A percentile compares a stretch with the other conserved stretches of the same genome.
Conservation (phyloP, 768 basidiomycete species). For the Lepiota venenata region DNA sequence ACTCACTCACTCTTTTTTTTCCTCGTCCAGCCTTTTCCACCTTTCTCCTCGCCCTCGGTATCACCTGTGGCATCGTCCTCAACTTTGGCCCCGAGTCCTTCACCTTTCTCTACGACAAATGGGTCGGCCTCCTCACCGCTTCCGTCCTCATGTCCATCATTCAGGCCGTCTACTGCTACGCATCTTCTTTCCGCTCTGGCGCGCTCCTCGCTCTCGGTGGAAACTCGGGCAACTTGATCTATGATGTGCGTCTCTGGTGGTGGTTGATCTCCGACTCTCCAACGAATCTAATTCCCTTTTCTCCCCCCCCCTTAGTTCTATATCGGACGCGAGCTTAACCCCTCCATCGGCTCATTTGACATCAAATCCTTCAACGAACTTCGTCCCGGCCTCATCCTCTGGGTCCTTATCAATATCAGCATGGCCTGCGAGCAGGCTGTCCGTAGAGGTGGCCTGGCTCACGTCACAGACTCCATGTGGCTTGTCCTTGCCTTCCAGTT, state of each 20-base stretch:
- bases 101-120: slow-evolving; percentile 90
- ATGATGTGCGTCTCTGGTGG: slow-evolving; percentile 81
- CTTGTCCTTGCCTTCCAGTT: slow-evolving; percentile 83
- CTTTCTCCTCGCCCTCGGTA: slow-evolving; percentile 74
- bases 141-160: slow-evolving; percentile 72
- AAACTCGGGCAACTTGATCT: slow-evolving; percentile 82
- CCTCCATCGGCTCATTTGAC: slow-evolving; percentile 69
- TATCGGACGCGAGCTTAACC: slow-evolving; percentile 95
- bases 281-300: neutral
- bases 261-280: neutral
- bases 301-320: slow-evolving; percentile 56
- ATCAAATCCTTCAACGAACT: slow-evolving; percentile 79
- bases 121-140: slow-evolving; percentile 85
- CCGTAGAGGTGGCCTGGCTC: slow-evolving; percentile 63
- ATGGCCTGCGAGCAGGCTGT: slow-evolving; percentile 90
- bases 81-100: slow-evolving; percentile 76
- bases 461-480: slow-evolving; percentile 88
- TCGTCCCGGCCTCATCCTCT: slow-evolving; percentile 87
- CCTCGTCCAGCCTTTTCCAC: slow-evolving; percentile 78
- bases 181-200: slow-evolving; percentile 60
- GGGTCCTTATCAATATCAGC: slow-evolving; percentile 87
- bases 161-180: slow-evolving; percentile 73
- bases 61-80: slow-evolving; percentile 64
- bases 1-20: neutral
- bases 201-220: slow-evolving; percentile 89